Evolutionary conservation across 192 early-diverging fungal species (phyloP).

Genomic region (Piromyces finnis): DNA sequence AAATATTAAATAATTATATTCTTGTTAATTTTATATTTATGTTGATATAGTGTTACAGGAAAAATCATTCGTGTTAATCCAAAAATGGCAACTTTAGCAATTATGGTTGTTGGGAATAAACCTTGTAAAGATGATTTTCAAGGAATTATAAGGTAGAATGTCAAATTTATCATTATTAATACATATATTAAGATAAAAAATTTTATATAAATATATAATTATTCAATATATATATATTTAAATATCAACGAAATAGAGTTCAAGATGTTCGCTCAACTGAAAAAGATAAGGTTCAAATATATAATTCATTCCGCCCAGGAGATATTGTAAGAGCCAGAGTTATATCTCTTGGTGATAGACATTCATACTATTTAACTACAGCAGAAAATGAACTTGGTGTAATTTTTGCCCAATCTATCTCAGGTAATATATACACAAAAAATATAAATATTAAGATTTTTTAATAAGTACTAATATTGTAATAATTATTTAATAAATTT

Average conservation of each 20-base stretch:
- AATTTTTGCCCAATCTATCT: slow-evolving; percentile 29
- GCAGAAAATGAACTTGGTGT: slow-evolving; percentile 87
- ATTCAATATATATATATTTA: neutral
- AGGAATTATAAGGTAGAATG: slow-evolving; percentile 52
- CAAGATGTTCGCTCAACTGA: slow-evolving; percentile 91
- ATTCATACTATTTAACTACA: slow-evolving; percentile 80
- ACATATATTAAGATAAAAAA: neutral
- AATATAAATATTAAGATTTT: too few relatives aligned
- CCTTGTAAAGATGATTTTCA: slow-evolving; percentile 75
- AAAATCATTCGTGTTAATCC: slow-evolving; percentile 82
- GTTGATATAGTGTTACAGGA: slow-evolving; percentile 39
- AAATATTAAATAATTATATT: too few relatives aligned
- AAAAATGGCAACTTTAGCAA: slow-evolving; percentile 64
- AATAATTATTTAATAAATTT: neutral
- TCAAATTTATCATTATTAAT: neutral
- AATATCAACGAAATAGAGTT: slow-evolving; percentile 11
- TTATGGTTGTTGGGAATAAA: slow-evolving; percentile 70
- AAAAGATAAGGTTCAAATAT: slow-evolving; percentile 83
- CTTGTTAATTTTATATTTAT: too few relatives aligned
- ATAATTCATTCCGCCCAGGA: slow-evolving; percentile 76
- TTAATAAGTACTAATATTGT: neutral
- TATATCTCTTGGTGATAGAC: slow-evolving; percentile 82
- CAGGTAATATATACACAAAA: too few relatives aligned
- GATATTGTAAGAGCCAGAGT: slow-evolving; percentile 66
- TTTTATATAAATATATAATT: neutral